Conservation (phyloP, 192 early-diverging fungal species). For the Linnemannia zychae region DNA sequence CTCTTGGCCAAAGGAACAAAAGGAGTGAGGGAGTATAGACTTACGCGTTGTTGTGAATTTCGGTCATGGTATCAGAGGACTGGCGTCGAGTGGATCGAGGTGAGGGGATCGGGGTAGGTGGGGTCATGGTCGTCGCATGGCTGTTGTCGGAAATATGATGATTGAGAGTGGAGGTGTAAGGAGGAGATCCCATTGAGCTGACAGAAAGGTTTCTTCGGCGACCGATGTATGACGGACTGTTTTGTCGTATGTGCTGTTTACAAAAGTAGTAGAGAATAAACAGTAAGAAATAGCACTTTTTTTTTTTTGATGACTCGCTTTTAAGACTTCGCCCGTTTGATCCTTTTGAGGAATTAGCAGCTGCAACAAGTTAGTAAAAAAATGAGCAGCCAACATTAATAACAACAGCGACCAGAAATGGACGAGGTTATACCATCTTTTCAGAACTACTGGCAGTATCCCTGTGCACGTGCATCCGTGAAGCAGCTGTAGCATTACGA, state of each 20-base stretch:
- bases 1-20: neutral
- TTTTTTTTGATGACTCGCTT: too few relatives aligned
- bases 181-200: neutral
- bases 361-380: neutral
- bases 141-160: neutral
- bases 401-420: neutral
- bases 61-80: conserved; percentile 22
- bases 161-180: neutral
- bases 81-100: conserved; percentile 24
- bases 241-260: neutral
- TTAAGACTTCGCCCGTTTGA: too few relatives aligned
- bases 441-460: neutral
- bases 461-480: neutral
- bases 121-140: neutral
- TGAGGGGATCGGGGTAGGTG: conserved; percentile 33
- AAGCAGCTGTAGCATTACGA: conserved; percentile 1
- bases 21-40: neutral
- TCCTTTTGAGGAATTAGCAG: neutral
- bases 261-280: neutral
- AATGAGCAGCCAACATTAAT: neutral
- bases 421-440: neutral
- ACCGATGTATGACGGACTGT: neutral
- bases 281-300: neutral
- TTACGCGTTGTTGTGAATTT: neutral
- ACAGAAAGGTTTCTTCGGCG: neutral